These are phyloP conservation scores for Collybiopsis confluens DNA, from an alignment of 768 basidiomycete genomes.

Conservation along the genomic window DNA sequence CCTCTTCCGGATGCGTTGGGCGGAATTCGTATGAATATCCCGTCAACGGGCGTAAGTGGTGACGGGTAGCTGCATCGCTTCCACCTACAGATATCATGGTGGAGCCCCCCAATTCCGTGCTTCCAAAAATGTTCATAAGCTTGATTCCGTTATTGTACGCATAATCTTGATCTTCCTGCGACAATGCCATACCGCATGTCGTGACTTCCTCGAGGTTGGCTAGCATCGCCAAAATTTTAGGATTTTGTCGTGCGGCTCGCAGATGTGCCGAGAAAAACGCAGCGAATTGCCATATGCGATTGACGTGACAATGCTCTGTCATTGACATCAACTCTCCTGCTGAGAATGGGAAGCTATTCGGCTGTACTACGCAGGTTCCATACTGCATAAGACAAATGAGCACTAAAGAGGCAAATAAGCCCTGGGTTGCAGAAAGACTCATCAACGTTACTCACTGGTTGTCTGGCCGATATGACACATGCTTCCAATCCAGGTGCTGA, in stretches of 20 bases:
- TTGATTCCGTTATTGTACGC: conserved; percentile 61
- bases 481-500: conserved; percentile 76
- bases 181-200: conserved; percentile 62
- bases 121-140: conserved; percentile 78
- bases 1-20: conserved; percentile 38
- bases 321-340: conserved; percentile 69
- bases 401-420: conserved; percentile 37
- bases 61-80: conserved; percentile 42
- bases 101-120: conserved; percentile 68
- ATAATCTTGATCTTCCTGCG: conserved; percentile 68
- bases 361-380: conserved; percentile 69
- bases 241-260: conserved; percentile 51
- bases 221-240: conserved; percentile 57
- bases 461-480: conserved; percentile 81
- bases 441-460: conserved; percentile 50
- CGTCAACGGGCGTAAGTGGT: conserved; percentile 55
- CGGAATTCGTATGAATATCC: conserved; percentile 63
- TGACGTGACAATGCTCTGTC: conserved; percentile 63
- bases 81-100: conserved; percentile 62
- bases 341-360: conserved; percentile 59
- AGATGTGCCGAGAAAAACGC: conserved; percentile 66
- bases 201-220: conserved; percentile 57
- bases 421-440: conserved; percentile 20
- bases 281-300: conserved; percentile 73
- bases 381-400: conserved; percentile 69